Evolutionary conservation across 2,329 filamentous ascomycete genomes (phyloP), one percentile per base, ranked within the genome.

Genomic region (Biscogniauxia sp.): DNA sequence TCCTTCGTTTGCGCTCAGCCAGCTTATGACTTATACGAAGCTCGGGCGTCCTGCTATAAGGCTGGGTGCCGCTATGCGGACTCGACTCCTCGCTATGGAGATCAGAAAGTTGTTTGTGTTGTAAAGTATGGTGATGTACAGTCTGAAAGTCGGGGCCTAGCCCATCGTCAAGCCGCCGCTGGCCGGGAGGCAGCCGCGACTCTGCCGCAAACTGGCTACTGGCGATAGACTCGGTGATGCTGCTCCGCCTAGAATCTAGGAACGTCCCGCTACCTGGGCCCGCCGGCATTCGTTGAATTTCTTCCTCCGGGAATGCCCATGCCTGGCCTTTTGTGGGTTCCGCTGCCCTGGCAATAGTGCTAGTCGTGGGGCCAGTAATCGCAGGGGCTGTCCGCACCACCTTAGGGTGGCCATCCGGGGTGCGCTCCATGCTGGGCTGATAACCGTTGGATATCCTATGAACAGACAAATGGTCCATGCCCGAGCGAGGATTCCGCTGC

Each of bases 11-110:
- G 45, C 91, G 83, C 76, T 95, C 91, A 0, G 91, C 91, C 59
- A 95, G 83, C 75, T 95, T 95, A 76, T 95, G 91, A 71, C 90
- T 94, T 54, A 94, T 85, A 20, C 91, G 85, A 49, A 95, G 80
- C 74, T 95, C 91, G 0, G 91, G 91, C 0, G 91, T 95, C 50
- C 91, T 81, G 68, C 90, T 93, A 74, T 95, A 95, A 1, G 91
- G 92, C 65, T 92, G 90, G 23, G 84, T 82, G 11, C 86, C 83
- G 0, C 76, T 78, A 60, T 76, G 77, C 15, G 76, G 78, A 56
- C 82, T 82, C 1, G 76, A 79, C 57, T 87, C 85, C 66, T 88
- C 84, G 28, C 80, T 80, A 72, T 88, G 83, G 8, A 93, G 76
- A 68, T 88, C 89, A 19, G 84, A 84, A 1, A 93, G 77, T 61